Evolutionary conservation across 768 basidiomycete species (phyloP).

Genomic region (Tulasnella sp.): DNA sequence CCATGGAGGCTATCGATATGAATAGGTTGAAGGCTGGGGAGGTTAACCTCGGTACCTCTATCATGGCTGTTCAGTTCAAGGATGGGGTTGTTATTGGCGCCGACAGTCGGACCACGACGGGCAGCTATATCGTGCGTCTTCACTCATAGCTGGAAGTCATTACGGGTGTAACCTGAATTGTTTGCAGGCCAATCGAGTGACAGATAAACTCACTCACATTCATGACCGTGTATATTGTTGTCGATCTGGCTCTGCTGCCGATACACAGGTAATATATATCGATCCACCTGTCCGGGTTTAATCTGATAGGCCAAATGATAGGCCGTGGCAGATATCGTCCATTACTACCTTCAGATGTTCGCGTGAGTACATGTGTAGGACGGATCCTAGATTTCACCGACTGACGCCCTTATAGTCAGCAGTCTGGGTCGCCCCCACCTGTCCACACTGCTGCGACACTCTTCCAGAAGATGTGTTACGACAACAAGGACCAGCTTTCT

Average conservation of each 20-base stretch:
- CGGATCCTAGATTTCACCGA: neutral
- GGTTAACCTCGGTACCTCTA: slow-evolving; percentile 98
- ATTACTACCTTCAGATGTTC: slow-evolving; percentile 68
- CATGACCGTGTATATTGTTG: slow-evolving; percentile 99
- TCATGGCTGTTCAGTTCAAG: slow-evolving; percentile 97
- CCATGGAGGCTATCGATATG: slow-evolving; percentile 57
- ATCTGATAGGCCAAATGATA: slow-evolving; percentile 14
- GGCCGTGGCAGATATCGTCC: slow-evolving; percentile 85
- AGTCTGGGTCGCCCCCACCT: slow-evolving; percentile 51
- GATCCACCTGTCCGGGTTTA: neutral
- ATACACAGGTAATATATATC: slow-evolving; percentile 57
- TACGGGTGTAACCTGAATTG: neutral
- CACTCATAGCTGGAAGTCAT: neutral
- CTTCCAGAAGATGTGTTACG: slow-evolving; percentile 84
- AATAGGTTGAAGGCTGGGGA: slow-evolving; percentile 86
- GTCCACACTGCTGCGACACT: slow-evolving; percentile 72
- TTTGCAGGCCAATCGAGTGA: slow-evolving; percentile 86
- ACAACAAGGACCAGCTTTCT: slow-evolving; percentile 78
- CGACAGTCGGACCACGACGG: slow-evolving; percentile 94
- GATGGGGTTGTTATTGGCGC: slow-evolving; percentile 94
- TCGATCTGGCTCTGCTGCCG: slow-evolving; percentile 94
- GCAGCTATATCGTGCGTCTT: slow-evolving; percentile 77
- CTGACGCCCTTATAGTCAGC: slow-evolving; percentile 38
- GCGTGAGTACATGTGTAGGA: slow-evolving; percentile 36
- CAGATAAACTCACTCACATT: slow-evolving; percentile 92